Evolutionary conservation across 306 rosid species (phyloP).

Genomic region (Cicer judaicum): DNA sequence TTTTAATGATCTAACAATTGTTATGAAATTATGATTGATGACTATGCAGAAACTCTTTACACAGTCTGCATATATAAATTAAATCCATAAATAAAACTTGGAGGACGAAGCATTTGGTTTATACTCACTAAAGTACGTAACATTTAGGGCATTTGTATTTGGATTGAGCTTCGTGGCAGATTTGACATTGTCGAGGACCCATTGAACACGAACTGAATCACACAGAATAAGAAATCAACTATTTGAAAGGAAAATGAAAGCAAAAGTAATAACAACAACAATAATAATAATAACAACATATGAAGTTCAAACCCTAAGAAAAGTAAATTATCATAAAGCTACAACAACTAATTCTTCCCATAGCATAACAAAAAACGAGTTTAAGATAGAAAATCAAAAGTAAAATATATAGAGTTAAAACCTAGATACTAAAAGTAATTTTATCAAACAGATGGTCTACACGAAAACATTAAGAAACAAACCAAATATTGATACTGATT

Average conservation of each 20-base stretch:
- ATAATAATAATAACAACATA: too few relatives aligned
- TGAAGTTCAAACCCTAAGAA: too few relatives aligned
- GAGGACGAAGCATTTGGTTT: not conserved
- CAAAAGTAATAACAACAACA: too few relatives aligned
- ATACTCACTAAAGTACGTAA: slow-evolving; percentile 67
- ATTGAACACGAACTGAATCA: slow-evolving; percentile 40
- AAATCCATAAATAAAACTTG: not conserved
- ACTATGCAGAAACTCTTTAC: too few relatives aligned
- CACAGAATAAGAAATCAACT: not conserved
- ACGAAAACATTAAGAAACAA: not conserved
- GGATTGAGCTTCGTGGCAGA: slow-evolving; percentile 71
- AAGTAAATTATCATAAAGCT: not conserved
- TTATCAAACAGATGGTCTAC: not conserved
- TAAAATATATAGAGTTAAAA: not conserved
- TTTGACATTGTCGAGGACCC: slow-evolving; percentile 75
- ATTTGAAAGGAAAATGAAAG: not conserved
- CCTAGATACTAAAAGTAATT: not conserved
- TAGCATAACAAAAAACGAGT: not conserved
- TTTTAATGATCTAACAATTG: too few relatives aligned
- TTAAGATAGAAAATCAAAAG: not conserved
- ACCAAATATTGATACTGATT: not conserved
- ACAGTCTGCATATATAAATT: too few relatives aligned
- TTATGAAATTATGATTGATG: too few relatives aligned
- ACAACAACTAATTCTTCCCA: not conserved
- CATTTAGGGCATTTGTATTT: slow-evolving; percentile 90